Evolutionary conservation across 2,329 filamentous ascomycete genomes (phyloP).

Genomic region (Aureobasidium sp.): DNA sequence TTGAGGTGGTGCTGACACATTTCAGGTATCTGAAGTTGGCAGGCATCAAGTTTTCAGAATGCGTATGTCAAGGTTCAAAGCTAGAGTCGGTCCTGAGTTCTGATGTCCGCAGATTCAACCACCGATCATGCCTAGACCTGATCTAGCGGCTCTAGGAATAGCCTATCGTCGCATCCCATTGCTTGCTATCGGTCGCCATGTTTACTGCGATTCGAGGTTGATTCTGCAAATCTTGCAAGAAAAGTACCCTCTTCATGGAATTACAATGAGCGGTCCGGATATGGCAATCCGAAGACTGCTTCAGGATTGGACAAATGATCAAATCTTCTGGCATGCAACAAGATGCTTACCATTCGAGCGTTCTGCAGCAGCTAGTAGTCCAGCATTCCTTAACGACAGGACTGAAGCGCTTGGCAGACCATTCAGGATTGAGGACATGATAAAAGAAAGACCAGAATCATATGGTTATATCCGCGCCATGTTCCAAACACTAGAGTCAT

Average conservation of each 20-base stretch:
- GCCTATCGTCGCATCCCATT: conserved; percentile 64
- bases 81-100: background rate
- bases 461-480: conserved; percentile 47
- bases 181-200: conserved; percentile 56
- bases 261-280: conserved; percentile 31
- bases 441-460: conserved; percentile 47
- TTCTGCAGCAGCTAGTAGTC: conserved; percentile 49
- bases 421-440: conserved; percentile 35
- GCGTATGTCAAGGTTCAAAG: conserved; percentile 36
- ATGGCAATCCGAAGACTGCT: conserved; percentile 49
- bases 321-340: conserved; percentile 48
- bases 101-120: conserved; percentile 45
- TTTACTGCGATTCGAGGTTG: conserved; percentile 64
- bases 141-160: conserved; percentile 55
- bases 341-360: conserved; percentile 49
- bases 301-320: conserved; percentile 50
- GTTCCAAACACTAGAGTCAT: conserved; percentile 54
- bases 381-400: conserved; percentile 54
- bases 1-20: background rate
- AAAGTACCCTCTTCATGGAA: conserved; percentile 25
- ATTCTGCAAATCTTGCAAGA: conserved; percentile 59
- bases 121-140: conserved; percentile 57
- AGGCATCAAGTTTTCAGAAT: conserved; percentile 60
- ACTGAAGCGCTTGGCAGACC: conserved; percentile 37
- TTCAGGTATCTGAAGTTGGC: conserved; percentile 54